phyloP scores from a whole-genome alignment of 345 rosid genomes.

The Moricandia arvensis region DNA sequence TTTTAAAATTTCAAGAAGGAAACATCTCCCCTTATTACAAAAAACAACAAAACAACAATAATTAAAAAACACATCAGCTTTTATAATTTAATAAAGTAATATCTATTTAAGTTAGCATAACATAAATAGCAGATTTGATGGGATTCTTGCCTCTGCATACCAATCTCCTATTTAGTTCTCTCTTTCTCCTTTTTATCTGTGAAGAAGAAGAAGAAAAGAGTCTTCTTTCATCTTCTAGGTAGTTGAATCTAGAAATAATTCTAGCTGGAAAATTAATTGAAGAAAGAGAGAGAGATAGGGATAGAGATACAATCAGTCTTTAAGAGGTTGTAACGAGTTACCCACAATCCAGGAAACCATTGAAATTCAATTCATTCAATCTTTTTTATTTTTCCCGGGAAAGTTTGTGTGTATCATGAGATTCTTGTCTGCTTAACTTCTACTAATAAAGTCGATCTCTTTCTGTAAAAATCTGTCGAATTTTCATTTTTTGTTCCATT shows the following conservation, averaged over 20 bases:
- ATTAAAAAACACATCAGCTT: neutral
- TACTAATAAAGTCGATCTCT: conserved; percentile 22
- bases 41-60: no score
- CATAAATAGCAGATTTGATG: conserved; percentile 23
- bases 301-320: neutral
- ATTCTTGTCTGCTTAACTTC: conserved; percentile 27
- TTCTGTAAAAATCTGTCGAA: conserved; percentile 31
- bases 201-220: conserved; percentile 11
- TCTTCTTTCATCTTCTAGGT: conserved; percentile 27
- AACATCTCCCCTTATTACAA: conserved; percentile 35
- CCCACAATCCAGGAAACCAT: conserved; percentile 49
- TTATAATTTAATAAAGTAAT: neutral
- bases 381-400: conserved; percentile 28
- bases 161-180: conserved; percentile 7
- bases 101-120: neutral
- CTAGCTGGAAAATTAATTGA: conserved; percentile 34
- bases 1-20: conserved; percentile 14
- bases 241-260: conserved; percentile 37
- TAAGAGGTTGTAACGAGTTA: conserved; percentile 51
- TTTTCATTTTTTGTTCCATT: conserved; percentile 28
- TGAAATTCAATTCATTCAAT: conserved; percentile 1
- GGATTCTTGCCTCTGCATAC: conserved; percentile 20
- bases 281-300: conserved; percentile 33
- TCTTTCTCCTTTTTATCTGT: neutral
- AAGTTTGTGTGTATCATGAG: conserved; percentile 17